Base-by-base conservation (phyloP, 1,284 basidiomycete species). In the Termitomyces sp. region DNA sequence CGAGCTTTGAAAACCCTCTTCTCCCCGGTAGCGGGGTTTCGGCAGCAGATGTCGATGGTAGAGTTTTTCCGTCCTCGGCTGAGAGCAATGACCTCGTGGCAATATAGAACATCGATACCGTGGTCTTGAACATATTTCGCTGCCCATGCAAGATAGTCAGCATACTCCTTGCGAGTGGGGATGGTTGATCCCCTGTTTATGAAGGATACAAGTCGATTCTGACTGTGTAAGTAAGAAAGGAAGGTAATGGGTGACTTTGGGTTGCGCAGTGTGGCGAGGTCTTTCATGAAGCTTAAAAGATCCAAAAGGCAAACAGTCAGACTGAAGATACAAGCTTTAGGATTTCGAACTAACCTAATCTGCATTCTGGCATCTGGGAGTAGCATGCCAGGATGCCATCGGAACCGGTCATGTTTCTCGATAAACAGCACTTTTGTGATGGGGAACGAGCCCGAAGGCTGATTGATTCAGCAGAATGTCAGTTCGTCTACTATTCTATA, bases 121-220 rank as follows among this genome's bases (percentile, higher is more conserved):
- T 70, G 67, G 4, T 66, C 59, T 58, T 73, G 68, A 8, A 79
- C 74, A 40, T 73, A 71, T 8, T 63, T 62, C 1, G 81, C 78
- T 8, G 75, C 77, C 80, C 80, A 82, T 10, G 73, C 63, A 33
- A 83, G 71, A 63, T 83, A 83, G 61, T 82, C 80, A 5, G 77
- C 72, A 56, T 76, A 83, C 57, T 83, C 81, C 79, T 93, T 94
- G 74, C 93, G 92, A 66, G 90, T 93, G 37, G 93, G 92, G 71
- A 93, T 88, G 56, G 88, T 92, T 28, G 89, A 93, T 72, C 93
- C 93, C 57, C 91, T 84, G 70, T 89, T 85, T 70, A 91, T 90
- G 64, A 89, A 83, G 34, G 72, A 67, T 19, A 76, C 57, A 38
- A 83, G 70, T 46, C 81, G 74, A 44, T 70, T 69, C 53, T 80